phyloP scores from a whole-genome alignment of 768 basidiomycete species.

The Leccinellum albellum region DNA sequence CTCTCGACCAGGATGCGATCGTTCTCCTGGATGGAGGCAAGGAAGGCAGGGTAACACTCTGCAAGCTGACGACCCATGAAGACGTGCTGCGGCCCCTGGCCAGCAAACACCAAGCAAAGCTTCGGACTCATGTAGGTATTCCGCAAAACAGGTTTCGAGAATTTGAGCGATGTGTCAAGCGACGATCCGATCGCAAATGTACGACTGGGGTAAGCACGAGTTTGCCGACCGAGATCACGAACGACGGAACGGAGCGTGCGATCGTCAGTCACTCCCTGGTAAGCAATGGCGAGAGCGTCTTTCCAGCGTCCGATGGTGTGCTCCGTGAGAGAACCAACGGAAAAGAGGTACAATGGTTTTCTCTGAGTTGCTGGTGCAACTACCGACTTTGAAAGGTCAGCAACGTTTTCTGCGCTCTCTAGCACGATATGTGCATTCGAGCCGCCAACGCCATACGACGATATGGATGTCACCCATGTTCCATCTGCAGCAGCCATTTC shows the following conservation, averaged over 20 bases:
- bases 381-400: conserved; percentile 9
- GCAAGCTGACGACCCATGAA: conserved; percentile 37
- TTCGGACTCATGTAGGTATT: conserved; percentile 24
- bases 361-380: not conserved
- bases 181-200: conserved; percentile 23
- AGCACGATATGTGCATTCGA: conserved; percentile 33
- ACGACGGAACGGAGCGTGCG: conserved; percentile 23
- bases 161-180: conserved; percentile 22
- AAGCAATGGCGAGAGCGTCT: conserved; percentile 14
- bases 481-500: conserved; percentile 29
- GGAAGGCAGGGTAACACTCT: conserved; percentile 30
- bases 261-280: conserved; percentile 17
- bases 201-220: conserved; percentile 28
- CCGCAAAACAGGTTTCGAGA: conserved; percentile 28
- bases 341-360: conserved; percentile 24
- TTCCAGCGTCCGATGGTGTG: conserved; percentile 23
- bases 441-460: conserved; percentile 33
- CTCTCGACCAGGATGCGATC: conserved; percentile 31
- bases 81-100: conserved; percentile 35
- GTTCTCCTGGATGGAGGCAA: conserved; percentile 28
- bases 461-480: conserved; percentile 30
- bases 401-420: conserved; percentile 22
- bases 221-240: conserved; percentile 27
- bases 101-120: conserved; percentile 34
- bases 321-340: conserved; percentile 29